These are phyloP conservation scores for Fusarium albosuccineum DNA, from an alignment of 2,329 filamentous ascomycete species.

Conservation along the genomic window DNA sequence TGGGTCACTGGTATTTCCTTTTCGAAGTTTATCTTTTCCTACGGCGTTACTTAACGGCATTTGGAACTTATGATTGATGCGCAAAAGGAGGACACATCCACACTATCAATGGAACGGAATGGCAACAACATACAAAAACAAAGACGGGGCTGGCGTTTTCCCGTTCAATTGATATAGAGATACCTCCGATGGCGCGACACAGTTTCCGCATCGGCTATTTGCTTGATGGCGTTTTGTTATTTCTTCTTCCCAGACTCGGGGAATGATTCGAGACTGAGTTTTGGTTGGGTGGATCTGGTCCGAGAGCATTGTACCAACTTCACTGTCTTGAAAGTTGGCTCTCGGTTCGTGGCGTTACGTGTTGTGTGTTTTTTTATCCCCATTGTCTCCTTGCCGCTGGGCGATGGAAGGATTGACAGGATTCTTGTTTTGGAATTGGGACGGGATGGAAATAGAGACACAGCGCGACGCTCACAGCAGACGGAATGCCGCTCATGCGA, in stretches of 20 bases:
- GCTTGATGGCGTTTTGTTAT: slow-evolving; percentile 23
- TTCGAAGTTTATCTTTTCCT: slow-evolving; percentile 20
- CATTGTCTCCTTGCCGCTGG: slow-evolving; percentile 21
- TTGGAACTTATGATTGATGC: slow-evolving; percentile 39
- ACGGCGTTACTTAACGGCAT: slow-evolving; percentile 40
- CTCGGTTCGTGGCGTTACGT: slow-evolving; percentile 20
- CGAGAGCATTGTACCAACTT: slow-evolving; percentile 28
- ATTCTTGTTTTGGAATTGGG: slow-evolving; percentile 30
- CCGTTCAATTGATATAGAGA: slow-evolving; percentile 48
- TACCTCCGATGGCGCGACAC: slow-evolving; percentile 43
- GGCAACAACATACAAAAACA: slow-evolving; percentile 40
- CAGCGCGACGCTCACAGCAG: slow-evolving; percentile 41
- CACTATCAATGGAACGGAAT: slow-evolving; percentile 47
- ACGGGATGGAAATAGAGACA: slow-evolving; percentile 37
- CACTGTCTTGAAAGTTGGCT: slow-evolving; percentile 9
- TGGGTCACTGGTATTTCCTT: slow-evolving; percentile 17
- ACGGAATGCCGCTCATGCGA: slow-evolving; percentile 35
- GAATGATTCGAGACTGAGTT: slow-evolving; percentile 27
- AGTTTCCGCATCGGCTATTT: slow-evolving; percentile 40
- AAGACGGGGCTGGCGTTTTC: slow-evolving; percentile 45
- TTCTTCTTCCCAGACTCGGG: slow-evolving; percentile 21
- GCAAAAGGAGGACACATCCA: slow-evolving; percentile 42
- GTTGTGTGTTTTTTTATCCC: slow-evolving; percentile 33
- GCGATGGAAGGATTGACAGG: slow-evolving; percentile 33
- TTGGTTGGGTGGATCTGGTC: slow-evolving; percentile 34